Percentiles rank a stretch among this genome's conserved stretches.
Evolutionary conservation across 257 asterid species (phyloP).

Genomic region (Solanum corneliomulleri): DNA sequence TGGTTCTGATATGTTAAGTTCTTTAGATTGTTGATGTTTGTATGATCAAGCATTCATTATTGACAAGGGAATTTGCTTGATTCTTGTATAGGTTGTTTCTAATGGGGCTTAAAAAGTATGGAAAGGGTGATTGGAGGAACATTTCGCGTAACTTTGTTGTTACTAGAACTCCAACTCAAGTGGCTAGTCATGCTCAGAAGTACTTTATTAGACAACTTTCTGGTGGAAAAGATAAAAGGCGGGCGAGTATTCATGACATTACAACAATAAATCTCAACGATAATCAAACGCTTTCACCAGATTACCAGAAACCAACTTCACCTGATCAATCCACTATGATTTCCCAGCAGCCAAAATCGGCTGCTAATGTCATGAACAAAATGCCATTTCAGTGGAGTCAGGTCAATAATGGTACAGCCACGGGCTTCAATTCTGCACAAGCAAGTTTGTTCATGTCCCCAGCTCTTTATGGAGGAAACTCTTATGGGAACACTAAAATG

Average conservation of each 20-base stretch:
- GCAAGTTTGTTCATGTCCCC: constrained; percentile 27
- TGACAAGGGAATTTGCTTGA: background rate
- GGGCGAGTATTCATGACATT: constrained; percentile 95
- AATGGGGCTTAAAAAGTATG: constrained; percentile 90
- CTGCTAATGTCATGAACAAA: constrained; percentile 14
- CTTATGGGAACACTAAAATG: constrained; percentile 31
- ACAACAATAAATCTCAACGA: constrained; percentile 67
- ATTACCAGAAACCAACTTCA: constrained; percentile 27
- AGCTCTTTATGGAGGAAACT: constrained; percentile 16
- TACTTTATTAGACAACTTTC: constrained; percentile 86
- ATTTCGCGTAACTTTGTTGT: constrained; percentile 77
- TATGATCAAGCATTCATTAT: background rate
- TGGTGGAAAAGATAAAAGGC: constrained; percentile 79
- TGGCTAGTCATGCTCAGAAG: constrained; percentile 97
- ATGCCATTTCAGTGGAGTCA: constrained; percentile 52
- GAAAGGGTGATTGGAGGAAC: constrained; percentile 98
- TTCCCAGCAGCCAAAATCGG: constrained; percentile 16
- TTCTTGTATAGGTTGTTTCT: constrained; percentile 51
- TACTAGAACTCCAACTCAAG: constrained; percentile 94
- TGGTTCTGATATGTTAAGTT: background rate
- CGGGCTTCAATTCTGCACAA: constrained; percentile 34
- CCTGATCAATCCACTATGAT: constrained; percentile 25
- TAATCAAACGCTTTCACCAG: constrained; percentile 39
- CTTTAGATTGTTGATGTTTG: background rate
- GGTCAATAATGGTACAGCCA: constrained; percentile 19